Conservation (phyloP, 345 rosid species). For the Lumnitzera racemosa region DNA sequence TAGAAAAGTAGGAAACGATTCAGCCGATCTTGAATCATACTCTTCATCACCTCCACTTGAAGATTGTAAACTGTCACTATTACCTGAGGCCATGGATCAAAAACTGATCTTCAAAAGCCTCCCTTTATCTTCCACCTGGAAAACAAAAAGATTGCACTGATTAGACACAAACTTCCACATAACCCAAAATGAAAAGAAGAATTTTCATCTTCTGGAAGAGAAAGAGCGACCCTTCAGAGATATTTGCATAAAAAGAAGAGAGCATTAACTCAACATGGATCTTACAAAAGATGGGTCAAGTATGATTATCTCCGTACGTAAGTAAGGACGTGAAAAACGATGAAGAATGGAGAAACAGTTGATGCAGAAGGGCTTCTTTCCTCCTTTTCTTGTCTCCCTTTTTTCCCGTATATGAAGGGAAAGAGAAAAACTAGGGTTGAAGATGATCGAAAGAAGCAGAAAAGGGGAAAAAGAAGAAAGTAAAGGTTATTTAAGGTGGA, state of each 20-base stretch:
- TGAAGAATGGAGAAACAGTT: slow-evolving; percentile 1
- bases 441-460: slow-evolving; percentile 2
- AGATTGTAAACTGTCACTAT: slow-evolving; percentile 69
- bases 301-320: too few species aligned
- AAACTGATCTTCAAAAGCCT: too few species aligned
- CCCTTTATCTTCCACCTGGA: too few species aligned
- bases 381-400: background rate
- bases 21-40: slow-evolving; percentile 40
- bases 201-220: too few species aligned
- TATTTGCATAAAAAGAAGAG: too few species aligned
- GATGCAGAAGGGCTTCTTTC: background rate
- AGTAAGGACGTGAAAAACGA: background rate
- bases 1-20: slow-evolving; percentile 24
- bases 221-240: too few species aligned
- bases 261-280: too few species aligned
- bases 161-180: too few species aligned
- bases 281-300: too few species aligned
- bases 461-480: background rate
- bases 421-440: slow-evolving; percentile 1
- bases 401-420: background rate
- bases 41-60: slow-evolving; percentile 68
- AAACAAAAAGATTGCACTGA: too few species aligned
- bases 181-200: too few species aligned
- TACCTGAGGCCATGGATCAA: slow-evolving; percentile 63
- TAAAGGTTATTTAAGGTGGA: background rate